These are phyloP conservation scores for Clavispora fructus DNA, from an alignment of 805 yeast species.

Conservation along the genomic window DNA sequence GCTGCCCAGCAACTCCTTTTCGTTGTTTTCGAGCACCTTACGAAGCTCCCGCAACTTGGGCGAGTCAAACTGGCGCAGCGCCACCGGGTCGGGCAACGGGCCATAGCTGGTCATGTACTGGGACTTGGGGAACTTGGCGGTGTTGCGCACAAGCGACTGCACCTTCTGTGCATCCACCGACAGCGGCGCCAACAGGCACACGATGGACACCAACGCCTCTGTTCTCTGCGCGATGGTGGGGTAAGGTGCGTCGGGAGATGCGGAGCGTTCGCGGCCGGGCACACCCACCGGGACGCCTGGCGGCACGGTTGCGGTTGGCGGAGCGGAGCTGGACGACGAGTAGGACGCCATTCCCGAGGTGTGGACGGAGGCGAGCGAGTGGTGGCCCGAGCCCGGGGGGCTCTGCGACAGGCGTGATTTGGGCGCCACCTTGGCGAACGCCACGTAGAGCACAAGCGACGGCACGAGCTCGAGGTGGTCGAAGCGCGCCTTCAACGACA, in stretches of 20 bases:
- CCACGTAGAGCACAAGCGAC: conserved; percentile 69
- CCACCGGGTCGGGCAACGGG: conserved; percentile 69
- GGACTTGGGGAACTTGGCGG: conserved; percentile 34
- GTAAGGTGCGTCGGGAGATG: neutral
- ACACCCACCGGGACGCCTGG: too few species aligned
- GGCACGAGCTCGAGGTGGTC: conserved; percentile 81
- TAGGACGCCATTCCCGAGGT: neutral
- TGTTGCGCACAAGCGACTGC: conserved; percentile 38
- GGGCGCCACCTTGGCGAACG: conserved; percentile 70
- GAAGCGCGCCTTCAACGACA: conserved; percentile 69
- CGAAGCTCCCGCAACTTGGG: conserved; percentile 84
- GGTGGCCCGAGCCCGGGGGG: neutral
- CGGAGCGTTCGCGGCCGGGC: neutral
- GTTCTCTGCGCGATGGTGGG: neutral
- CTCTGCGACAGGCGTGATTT: conserved; percentile 9
- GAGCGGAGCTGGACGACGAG: neutral
- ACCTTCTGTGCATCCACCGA: conserved; percentile 31
- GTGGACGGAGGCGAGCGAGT: neutral
- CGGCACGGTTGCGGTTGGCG: neutral
- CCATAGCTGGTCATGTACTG: conserved; percentile 56
- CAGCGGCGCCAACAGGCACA: conserved; percentile 4
- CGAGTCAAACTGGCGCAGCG: conserved; percentile 74
- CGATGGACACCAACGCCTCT: conserved; percentile 4
- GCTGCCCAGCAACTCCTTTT: conserved; percentile 7
- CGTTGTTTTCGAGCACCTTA: conserved; percentile 44